Conservation (phyloP, 176 grass and related monocot genomes). For the Triticum timopheevii region DNA sequence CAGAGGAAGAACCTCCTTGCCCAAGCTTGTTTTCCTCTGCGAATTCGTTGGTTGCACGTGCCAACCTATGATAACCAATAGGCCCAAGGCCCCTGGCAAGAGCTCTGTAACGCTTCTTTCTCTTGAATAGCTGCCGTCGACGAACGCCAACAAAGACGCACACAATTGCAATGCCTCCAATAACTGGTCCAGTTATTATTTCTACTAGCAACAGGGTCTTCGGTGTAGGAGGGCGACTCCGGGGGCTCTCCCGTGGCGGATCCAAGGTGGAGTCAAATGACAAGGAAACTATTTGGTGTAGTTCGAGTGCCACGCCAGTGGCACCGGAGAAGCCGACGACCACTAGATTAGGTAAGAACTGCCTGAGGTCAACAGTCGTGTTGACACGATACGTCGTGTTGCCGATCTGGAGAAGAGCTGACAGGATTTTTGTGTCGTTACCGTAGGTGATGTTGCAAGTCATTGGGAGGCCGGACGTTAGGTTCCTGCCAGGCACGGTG, state of each 20-base stretch:
- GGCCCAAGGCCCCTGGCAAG: neutral
- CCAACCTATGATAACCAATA: neutral
- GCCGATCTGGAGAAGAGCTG: neutral
- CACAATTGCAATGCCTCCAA: no score
- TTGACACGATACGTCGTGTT: neutral
- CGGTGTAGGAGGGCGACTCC: no score
- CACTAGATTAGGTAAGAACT: neutral
- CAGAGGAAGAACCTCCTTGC: neutral
- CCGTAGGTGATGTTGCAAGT: constrained; percentile 24
- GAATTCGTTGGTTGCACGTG: neutral
- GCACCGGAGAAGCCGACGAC: constrained; percentile 43
- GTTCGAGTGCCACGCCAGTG: neutral
- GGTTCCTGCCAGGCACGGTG: neutral
- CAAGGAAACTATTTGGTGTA: neutral
- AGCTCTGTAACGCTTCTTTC: neutral
- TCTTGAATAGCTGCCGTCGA: neutral
- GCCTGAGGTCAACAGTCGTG: neutral
- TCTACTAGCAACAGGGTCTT: no score
- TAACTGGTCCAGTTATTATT: no score
- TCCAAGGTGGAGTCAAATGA: neutral
- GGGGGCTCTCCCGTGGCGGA: no score
- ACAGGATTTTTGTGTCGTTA: neutral
- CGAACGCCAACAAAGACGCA: no score
- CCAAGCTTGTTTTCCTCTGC: neutral
- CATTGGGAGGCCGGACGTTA: neutral